These are phyloP conservation scores for Eucalyptus sideroxylon DNA, from an alignment of 345 rosid species.

Conservation along the genomic window DNA sequence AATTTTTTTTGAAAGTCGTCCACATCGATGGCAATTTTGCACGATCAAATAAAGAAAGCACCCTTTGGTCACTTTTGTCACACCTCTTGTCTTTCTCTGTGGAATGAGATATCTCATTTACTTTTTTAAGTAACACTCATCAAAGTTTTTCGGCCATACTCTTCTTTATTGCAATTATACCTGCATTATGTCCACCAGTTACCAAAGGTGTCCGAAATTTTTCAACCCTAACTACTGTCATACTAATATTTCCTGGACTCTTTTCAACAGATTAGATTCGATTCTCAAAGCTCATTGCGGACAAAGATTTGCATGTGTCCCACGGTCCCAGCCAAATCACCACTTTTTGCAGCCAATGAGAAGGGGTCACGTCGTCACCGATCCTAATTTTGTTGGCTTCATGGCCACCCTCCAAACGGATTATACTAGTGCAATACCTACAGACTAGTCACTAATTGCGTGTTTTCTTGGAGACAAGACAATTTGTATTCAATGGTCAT, in stretches of 20 bases:
- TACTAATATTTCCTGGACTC: not conserved
- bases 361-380: not conserved
- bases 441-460: not conserved
- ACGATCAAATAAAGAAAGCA: not conserved
- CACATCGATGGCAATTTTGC: not conserved
- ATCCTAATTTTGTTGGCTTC: not conserved
- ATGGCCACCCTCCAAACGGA: not conserved
- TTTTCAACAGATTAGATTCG: not conserved
- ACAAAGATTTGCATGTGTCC: not conserved
- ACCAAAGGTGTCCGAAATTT: not conserved
- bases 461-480: not conserved
- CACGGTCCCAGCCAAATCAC: not conserved
- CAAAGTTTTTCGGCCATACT: not conserved
- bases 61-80: not conserved
- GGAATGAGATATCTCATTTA: not conserved
- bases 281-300: not conserved
- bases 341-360: not conserved
- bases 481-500: not conserved
- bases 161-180: not conserved
- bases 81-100: not conserved
- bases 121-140: not conserved
- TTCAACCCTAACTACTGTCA: not conserved
- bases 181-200: constrained; percentile 2
- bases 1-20: not conserved
- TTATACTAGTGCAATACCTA: not conserved